These are phyloP conservation scores for Cyberlindnera sargentensis DNA, from an alignment of 805 yeast genomes.

Conservation along the genomic window DNA sequence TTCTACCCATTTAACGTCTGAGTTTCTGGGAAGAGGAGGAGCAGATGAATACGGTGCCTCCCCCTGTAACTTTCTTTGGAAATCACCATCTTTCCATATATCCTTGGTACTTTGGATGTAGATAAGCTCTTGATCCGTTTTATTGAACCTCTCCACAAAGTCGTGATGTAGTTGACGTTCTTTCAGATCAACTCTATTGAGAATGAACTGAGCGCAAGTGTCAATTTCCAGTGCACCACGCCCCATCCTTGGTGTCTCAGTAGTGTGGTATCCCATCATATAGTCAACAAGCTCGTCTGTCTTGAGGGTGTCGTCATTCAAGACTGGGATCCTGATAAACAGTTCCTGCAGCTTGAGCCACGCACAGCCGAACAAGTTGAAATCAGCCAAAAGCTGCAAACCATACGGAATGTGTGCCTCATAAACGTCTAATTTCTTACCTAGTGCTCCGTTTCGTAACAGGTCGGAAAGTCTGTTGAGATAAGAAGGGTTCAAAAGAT, in stretches of 20 bases:
- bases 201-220: slow-evolving; percentile 49
- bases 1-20: slow-evolving; percentile 34
- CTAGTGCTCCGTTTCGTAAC: slow-evolving; percentile 38
- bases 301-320: slow-evolving; percentile 26
- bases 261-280: slow-evolving; percentile 22
- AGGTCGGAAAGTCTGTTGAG: slow-evolving; percentile 46
- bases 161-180: slow-evolving; percentile 45
- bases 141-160: slow-evolving; percentile 32
- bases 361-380: slow-evolving; percentile 76
- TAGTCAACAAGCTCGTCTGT: slow-evolving; percentile 29
- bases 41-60: slow-evolving; percentile 25
- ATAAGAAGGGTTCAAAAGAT: slow-evolving; percentile 56
- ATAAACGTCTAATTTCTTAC: slow-evolving; percentile 40
- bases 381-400: slow-evolving; percentile 77
- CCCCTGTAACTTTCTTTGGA: slow-evolving; percentile 39
- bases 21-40: slow-evolving; percentile 22
- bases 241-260: slow-evolving; percentile 44
- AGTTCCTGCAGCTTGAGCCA: slow-evolving; percentile 50
- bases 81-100: slow-evolving; percentile 51
- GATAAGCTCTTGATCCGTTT: slow-evolving; percentile 11
- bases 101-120: slow-evolving; percentile 43
- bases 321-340: slow-evolving; percentile 52
- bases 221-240: slow-evolving; percentile 68
- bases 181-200: slow-evolving; percentile 41
- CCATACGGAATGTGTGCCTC: slow-evolving; percentile 79